Percentiles rank a stretch among this genome's conserved stretches.
These are phyloP conservation scores for Usnea hakonensis DNA, from an alignment of 495 filamentous ascomycete species.

Conservation along the genomic window DNA sequence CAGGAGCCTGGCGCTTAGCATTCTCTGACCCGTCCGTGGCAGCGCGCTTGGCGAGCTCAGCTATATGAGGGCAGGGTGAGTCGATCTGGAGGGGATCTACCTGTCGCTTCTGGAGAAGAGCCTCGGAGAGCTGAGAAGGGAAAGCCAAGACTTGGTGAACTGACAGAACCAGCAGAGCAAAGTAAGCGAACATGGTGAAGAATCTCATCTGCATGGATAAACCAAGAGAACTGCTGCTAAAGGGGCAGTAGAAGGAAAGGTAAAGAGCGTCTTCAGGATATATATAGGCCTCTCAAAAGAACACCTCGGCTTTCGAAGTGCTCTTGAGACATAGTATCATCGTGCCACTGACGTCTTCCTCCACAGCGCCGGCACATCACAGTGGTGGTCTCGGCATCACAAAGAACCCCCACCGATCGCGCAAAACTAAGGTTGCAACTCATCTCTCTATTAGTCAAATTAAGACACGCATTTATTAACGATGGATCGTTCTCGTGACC, in stretches of 20 bases:
- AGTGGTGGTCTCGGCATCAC: background rate
- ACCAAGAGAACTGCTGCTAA: background rate
- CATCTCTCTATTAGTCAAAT: background rate
- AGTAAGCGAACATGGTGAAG: background rate
- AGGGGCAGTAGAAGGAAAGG: background rate
- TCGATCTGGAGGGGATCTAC: slow-evolving; percentile 7
- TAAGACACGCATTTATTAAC: background rate
- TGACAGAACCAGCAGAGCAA: slow-evolving; percentile 4
- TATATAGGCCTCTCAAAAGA: background rate
- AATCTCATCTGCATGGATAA: background rate
- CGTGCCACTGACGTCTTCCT: background rate
- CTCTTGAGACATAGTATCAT: background rate
- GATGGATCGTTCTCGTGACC: background rate
- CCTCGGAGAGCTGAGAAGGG: slow-evolving; percentile 8
- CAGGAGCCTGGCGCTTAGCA: slow-evolving; percentile 20
- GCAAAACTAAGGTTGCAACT: background rate
- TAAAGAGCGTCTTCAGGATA: background rate
- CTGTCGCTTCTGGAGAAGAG: slow-evolving; percentile 4
- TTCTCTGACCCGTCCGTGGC: background rate
- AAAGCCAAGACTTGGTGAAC: slow-evolving; percentile 9
- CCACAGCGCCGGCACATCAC: background rate
- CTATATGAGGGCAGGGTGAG: slow-evolving; percentile 12
- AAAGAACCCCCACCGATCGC: background rate
- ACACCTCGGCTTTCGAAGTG: background rate
- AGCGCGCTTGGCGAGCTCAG: slow-evolving; percentile 13